phyloP scores from a whole-genome alignment of 768 basidiomycete genomes.

The Cystoderma amianthinum region DNA sequence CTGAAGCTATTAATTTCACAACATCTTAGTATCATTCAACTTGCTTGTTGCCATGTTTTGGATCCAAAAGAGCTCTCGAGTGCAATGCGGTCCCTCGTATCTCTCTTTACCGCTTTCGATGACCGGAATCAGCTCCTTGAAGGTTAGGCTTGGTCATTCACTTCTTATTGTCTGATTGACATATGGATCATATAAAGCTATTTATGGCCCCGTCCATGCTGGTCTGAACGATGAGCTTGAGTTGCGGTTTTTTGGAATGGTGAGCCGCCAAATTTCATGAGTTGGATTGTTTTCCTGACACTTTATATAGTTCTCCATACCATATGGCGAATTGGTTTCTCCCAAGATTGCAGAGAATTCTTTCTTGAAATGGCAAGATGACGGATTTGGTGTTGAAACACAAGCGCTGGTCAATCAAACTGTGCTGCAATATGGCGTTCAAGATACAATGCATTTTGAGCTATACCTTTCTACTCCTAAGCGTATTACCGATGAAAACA shows the following conservation, averaged over 20 bases:
- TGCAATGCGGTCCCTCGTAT: slow-evolving; percentile 21
- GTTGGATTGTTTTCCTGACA: background rate
- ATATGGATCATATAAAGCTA: too few species aligned
- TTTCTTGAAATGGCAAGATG: slow-evolving; percentile 19
- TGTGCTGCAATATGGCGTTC: slow-evolving; percentile 8
- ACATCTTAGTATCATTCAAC: slow-evolving; percentile 21
- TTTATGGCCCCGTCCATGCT: slow-evolving; percentile 26
- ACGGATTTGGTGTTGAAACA: slow-evolving; percentile 9
- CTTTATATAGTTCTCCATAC: slow-evolving; percentile 18
- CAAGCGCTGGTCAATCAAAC: slow-evolving; percentile 7
- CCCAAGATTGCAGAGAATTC: slow-evolving; percentile 21
- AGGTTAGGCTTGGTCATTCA: slow-evolving; percentile 10
- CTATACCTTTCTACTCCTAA: too few species aligned
- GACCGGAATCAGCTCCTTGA: slow-evolving; percentile 23
- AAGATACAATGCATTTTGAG: too few species aligned
- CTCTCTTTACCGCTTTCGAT: slow-evolving; percentile 20
- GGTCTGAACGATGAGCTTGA: slow-evolving; percentile 23
- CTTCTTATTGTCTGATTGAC: too few species aligned
- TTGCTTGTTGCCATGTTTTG: slow-evolving; percentile 27
- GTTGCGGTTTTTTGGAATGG: slow-evolving; percentile 30
- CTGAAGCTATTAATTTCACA: slow-evolving; percentile 24
- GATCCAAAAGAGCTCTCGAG: slow-evolving; percentile 22
- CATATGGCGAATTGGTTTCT: slow-evolving; percentile 21
- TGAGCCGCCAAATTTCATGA: slow-evolving; percentile 2
- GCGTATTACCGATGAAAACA: too few species aligned